Evolutionary conservation across 2,329 filamentous ascomycete species (phyloP).

Genomic region (Fusarium tuaranense): DNA sequence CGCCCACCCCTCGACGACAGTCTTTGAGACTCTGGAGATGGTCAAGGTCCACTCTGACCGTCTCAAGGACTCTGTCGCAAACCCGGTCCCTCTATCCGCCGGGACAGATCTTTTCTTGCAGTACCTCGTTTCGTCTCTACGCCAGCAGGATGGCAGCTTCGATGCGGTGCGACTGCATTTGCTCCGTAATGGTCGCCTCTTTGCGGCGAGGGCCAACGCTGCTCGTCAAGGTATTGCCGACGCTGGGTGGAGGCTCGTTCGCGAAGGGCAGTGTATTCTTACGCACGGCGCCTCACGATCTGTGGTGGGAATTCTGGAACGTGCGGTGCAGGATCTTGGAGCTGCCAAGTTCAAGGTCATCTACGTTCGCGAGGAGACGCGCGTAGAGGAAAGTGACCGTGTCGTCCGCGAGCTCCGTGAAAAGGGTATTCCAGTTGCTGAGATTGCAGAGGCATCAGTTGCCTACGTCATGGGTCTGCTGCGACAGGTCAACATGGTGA

Average conservation of each 20-base stretch:
- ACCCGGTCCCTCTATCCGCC: slow-evolving; percentile 91
- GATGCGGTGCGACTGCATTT: slow-evolving; percentile 86
- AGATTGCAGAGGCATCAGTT: slow-evolving; percentile 69
- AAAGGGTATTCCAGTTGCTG: slow-evolving; percentile 83
- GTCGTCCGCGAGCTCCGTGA: slow-evolving; percentile 78
- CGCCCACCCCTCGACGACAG: slow-evolving; percentile 82
- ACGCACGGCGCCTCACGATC: slow-evolving; percentile 91
- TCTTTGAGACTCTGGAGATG: slow-evolving; percentile 92
- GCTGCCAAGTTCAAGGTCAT: slow-evolving; percentile 83
- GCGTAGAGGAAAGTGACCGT: slow-evolving; percentile 71
- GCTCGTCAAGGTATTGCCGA: slow-evolving; percentile 85
- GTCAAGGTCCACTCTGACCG: slow-evolving; percentile 81
- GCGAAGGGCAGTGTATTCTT: slow-evolving; percentile 83
- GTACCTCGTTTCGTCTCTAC: slow-evolving; percentile 84
- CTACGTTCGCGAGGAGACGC: slow-evolving; percentile 74
- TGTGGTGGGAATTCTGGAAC: slow-evolving; percentile 80
- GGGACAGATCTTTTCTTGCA: slow-evolving; percentile 96
- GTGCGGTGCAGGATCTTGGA: slow-evolving; percentile 70
- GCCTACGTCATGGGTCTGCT: slow-evolving; percentile 76
- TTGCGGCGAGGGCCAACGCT: slow-evolving; percentile 88
- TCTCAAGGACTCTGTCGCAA: slow-evolving; percentile 83
- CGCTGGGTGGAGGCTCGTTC: slow-evolving; percentile 82
- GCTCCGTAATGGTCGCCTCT: slow-evolving; percentile 85
- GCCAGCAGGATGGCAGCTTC: slow-evolving; percentile 71
- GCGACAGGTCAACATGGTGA: slow-evolving; percentile 72